Percentiles rank a stretch among this genome's conserved stretches.
Evolutionary conservation across 768 basidiomycete species (phyloP).

Genomic region (Ephemerocybe angulata): DNA sequence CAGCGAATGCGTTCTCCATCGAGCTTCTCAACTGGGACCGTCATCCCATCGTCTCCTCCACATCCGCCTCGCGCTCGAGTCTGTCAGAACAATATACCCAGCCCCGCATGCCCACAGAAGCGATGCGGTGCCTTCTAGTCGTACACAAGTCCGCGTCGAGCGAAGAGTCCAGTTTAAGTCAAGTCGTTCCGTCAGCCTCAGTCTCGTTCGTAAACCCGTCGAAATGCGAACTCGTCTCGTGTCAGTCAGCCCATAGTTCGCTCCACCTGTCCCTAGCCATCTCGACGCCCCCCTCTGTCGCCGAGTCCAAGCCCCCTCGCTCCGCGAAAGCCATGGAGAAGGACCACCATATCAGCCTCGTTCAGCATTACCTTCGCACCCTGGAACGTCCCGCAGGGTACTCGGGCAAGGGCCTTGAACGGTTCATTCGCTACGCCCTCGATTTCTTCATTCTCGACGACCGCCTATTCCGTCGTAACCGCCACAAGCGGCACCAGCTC

Average conservation of each 20-base stretch:
- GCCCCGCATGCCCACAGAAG: neutral
- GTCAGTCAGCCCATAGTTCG: no score
- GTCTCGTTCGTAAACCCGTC: no score
- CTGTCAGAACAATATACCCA: no score
- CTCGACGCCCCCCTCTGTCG: no score
- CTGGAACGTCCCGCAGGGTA: neutral
- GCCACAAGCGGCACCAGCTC: conserved; percentile 16
- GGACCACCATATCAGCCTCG: conserved; percentile 9
- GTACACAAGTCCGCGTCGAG: no score
- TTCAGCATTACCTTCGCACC: conserved; percentile 11
- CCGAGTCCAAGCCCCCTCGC: conserved; percentile 5
- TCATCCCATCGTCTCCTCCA: neutral
- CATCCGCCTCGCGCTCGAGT: neutral
- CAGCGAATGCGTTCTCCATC: neutral
- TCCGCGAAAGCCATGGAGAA: neutral
- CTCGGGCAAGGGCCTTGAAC: neutral
- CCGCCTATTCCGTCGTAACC: conserved; percentile 15
- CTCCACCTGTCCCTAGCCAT: no score
- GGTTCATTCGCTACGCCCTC: neutral
- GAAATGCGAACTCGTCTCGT: no score
- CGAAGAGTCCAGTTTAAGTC: no score
- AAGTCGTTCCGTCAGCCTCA: no score
- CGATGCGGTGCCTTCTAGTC: no score
- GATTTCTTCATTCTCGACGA: conserved; percentile 15
- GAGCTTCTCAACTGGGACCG: neutral